Conservation (phyloP, 2,329 filamentous ascomycete species). For the Hypomyces perniciosus region DNA sequence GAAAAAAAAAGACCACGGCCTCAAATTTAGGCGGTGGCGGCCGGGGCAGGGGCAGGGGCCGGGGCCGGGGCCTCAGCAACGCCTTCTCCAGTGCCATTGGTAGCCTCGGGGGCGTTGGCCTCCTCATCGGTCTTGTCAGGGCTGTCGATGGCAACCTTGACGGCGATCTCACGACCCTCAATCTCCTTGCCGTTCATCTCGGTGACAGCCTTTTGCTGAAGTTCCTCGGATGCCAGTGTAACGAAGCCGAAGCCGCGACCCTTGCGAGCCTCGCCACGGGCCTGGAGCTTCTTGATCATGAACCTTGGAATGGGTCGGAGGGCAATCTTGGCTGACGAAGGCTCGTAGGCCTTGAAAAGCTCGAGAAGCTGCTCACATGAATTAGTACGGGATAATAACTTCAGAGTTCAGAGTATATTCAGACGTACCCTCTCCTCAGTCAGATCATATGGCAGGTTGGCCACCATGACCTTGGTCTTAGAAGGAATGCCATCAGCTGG, state of each 20-base stretch:
- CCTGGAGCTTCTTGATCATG: conserved; percentile 99
- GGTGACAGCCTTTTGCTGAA: conserved; percentile 91
- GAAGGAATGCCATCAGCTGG: conserved; percentile 96
- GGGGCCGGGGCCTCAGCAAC: conserved; percentile 19
- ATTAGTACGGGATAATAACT: neutral
- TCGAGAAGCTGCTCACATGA: conserved; percentile 74
- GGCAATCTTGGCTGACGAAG: conserved; percentile 94
- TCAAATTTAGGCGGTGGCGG: conserved; percentile 28
- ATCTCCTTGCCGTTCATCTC: conserved; percentile 99
- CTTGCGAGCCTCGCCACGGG: conserved; percentile 96
- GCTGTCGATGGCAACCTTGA: conserved; percentile 99
- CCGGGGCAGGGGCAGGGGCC: conserved; percentile 8
- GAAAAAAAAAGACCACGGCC: conserved; percentile 18
- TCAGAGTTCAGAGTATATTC: neutral
- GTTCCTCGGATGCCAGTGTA: conserved; percentile 87
- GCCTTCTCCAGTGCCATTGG: conserved; percentile 37
- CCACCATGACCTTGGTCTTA: conserved; percentile 99
- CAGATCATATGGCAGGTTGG: conserved; percentile 96
- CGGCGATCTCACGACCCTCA: conserved; percentile 96
- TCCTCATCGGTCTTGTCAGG: conserved; percentile 94
- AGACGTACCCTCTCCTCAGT: conserved; percentile 84
- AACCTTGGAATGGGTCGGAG: conserved; percentile 97
- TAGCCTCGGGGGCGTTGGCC: conserved; percentile 51
- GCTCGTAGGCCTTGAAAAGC: conserved; percentile 88
- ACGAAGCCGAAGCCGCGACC: conserved; percentile 98